These are phyloP conservation scores for Chloris gayana DNA, from an alignment of 176 grass and related monocot genomes.

Conservation along the genomic window DNA sequence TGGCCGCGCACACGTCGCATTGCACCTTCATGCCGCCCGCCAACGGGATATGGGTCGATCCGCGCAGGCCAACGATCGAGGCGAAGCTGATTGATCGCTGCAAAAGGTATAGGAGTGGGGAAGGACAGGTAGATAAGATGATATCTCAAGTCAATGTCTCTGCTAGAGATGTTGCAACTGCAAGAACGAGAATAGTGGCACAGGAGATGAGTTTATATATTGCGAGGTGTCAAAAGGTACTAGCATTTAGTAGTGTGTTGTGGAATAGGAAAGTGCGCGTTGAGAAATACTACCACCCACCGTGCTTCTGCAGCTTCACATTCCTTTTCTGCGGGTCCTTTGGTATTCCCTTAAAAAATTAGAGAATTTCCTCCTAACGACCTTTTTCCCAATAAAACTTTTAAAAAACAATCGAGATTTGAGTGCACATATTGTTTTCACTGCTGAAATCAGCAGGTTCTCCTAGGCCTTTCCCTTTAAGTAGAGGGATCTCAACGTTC, in stretches of 20 bases:
- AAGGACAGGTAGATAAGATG: slow-evolving; percentile 19
- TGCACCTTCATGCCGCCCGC: slow-evolving; percentile 69
- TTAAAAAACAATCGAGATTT: no score
- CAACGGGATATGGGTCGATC: background rate
- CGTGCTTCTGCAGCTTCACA: no score
- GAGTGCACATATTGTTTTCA: no score
- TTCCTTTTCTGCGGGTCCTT: no score
- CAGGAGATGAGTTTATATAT: slow-evolving; percentile 44
- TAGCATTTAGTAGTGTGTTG: background rate
- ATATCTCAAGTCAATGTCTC: slow-evolving; percentile 24
- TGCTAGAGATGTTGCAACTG: slow-evolving; percentile 11
- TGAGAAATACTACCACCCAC: no score
- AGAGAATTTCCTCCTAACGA: background rate
- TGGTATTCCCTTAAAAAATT: background rate
- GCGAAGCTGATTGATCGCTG: background rate
- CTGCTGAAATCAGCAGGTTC: no score
- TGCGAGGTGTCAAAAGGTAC: slow-evolving; percentile 13
- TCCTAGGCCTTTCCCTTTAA: no score
- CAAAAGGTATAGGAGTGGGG: background rate
- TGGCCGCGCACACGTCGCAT: slow-evolving; percentile 72
- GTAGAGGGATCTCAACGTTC: no score
- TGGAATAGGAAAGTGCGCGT: background rate
- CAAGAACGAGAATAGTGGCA: background rate
- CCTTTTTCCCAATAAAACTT: no score
- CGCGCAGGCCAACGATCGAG: background rate